Conservation (phyloP, 352 stramenopile genomes). For the Plasmopara muralis region DNA sequence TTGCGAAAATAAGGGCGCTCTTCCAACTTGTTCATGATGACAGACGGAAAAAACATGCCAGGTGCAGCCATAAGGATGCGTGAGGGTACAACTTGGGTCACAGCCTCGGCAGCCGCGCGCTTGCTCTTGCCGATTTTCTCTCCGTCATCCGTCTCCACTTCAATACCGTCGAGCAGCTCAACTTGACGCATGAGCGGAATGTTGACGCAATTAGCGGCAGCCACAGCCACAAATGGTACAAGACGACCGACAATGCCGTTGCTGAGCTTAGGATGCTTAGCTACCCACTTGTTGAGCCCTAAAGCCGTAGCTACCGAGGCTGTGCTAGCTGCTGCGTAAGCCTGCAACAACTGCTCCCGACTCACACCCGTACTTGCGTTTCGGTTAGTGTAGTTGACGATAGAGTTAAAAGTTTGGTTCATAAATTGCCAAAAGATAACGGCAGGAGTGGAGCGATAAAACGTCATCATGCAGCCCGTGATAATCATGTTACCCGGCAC, state of each 20-base stretch:
- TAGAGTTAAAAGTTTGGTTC: slow-evolving; percentile 91
- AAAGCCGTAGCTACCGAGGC: slow-evolving; percentile 77
- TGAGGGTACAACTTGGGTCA: slow-evolving; percentile 79
- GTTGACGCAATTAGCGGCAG: slow-evolving; percentile 86
- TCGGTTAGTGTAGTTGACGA: slow-evolving; percentile 91
- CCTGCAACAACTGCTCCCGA: slow-evolving; percentile 68
- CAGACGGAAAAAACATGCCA: slow-evolving; percentile 76
- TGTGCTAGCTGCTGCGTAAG: slow-evolving; percentile 71
- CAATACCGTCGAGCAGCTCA: slow-evolving; percentile 77
- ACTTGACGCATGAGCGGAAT: slow-evolving; percentile 87
- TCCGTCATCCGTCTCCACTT: slow-evolving; percentile 61
- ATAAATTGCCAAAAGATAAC: slow-evolving; percentile 87
- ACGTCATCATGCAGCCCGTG: slow-evolving; percentile 83
- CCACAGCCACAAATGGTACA: slow-evolving; percentile 80
- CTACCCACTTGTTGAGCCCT: slow-evolving; percentile 67
- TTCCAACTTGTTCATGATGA: slow-evolving; percentile 83
- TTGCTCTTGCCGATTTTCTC: slow-evolving; percentile 65
- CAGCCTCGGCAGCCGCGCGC: slow-evolving; percentile 60
- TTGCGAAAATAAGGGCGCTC: slow-evolving; percentile 46
- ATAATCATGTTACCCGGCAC: slow-evolving; percentile 88
- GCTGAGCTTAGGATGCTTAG: slow-evolving; percentile 49
- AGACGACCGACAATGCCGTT: slow-evolving; percentile 55
- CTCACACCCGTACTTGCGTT: slow-evolving; percentile 85
- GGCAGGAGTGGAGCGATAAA: slow-evolving; percentile 72
- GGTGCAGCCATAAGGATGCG: slow-evolving; percentile 83